These are phyloP conservation scores for Cymbopogon citratus DNA, from an alignment of 176 grass and related monocot species.

Conservation along the genomic window DNA sequence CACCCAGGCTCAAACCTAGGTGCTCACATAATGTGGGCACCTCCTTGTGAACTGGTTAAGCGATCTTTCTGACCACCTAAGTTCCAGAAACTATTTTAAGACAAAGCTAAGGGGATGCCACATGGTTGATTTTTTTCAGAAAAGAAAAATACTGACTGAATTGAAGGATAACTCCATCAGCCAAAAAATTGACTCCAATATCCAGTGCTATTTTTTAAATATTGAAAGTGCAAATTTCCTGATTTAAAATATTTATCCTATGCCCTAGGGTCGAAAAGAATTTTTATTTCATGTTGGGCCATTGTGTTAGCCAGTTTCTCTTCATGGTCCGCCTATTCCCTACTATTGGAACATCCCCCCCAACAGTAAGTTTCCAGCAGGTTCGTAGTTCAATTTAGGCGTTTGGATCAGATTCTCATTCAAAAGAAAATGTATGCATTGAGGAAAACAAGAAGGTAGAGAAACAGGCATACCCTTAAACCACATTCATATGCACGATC, in stretches of 20 bases:
- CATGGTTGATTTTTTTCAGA: neutral
- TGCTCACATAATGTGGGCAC: neutral
- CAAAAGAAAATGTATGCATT: neutral
- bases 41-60: neutral
- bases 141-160: neutral
- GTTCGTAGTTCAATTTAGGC: neutral
- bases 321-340: neutral
- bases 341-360: neutral
- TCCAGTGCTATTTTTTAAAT: neutral
- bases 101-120: neutral
- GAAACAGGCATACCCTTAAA: conserved; percentile 31
- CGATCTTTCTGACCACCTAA: neutral
- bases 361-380: neutral
- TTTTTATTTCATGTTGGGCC: neutral
- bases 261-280: neutral
- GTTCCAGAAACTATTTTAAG: neutral
- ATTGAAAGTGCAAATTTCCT: neutral
- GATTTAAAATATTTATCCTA: neutral
- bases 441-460: neutral
- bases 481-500: conserved; percentile 65
- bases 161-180: neutral
- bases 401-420: neutral
- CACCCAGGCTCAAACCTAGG: neutral
- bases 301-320: neutral
- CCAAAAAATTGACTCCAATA: neutral